These are phyloP conservation scores for Penicillium macrosclerotiorum DNA, from an alignment of 495 filamentous ascomycete genomes.

Conservation along the genomic window DNA sequence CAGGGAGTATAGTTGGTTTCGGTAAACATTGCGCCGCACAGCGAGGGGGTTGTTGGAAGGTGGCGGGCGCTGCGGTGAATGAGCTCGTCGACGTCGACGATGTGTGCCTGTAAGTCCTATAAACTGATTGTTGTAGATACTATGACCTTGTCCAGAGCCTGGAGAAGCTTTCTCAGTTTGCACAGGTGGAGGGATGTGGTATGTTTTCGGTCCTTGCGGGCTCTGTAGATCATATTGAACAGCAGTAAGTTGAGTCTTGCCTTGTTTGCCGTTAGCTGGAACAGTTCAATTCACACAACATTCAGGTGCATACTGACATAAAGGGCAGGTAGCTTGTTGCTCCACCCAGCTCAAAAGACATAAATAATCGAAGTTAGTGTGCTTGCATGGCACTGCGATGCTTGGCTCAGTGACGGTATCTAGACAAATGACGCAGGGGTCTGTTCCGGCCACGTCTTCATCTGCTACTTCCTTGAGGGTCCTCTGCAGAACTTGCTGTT, in stretches of 20 bases:
- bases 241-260: conserved; percentile 62
- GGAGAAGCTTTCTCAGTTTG: no score
- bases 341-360: conserved; percentile 84
- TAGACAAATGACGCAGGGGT: conserved; percentile 64
- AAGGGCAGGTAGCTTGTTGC: conserved; percentile 67
- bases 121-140: no score
- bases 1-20: conserved; percentile 70
- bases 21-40: conserved; percentile 73
- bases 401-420: conserved; percentile 70
- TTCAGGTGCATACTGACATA: conserved; percentile 57
- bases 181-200: conserved; percentile 47
- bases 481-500: conserved; percentile 41
- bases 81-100: conserved; percentile 24
- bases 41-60: conserved; percentile 58
- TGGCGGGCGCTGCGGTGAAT: conserved; percentile 22
- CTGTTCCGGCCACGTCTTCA: conserved; percentile 28
- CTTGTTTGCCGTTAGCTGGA: conserved; percentile 25
- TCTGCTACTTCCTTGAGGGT: conserved; percentile 44
- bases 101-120: conserved; percentile 9
- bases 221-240: conserved; percentile 64
- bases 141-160: no score
- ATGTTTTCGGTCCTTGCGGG: conserved; percentile 53
- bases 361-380: conserved; percentile 78
- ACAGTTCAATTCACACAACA: not conserved
- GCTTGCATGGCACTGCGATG: conserved; percentile 69